These are phyloP conservation scores for Penicillium sclerotiorum DNA, from an alignment of 2,329 filamentous ascomycete species.

Conservation along the genomic window DNA sequence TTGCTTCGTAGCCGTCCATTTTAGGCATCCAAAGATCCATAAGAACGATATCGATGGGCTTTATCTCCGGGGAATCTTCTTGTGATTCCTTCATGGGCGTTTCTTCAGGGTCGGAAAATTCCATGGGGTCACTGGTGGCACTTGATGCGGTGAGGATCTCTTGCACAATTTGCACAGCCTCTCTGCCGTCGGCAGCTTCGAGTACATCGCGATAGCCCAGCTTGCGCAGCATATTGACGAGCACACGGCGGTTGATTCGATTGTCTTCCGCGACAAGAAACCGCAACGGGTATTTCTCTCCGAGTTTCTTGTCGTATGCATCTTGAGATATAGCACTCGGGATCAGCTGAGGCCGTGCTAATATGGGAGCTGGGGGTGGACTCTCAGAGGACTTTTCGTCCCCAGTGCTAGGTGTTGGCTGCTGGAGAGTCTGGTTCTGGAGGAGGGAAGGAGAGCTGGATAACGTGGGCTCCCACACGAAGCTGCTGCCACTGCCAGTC, in stretches of 20 bases:
- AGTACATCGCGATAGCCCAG: slow-evolving; percentile 66
- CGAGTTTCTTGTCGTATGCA: slow-evolving; percentile 59
- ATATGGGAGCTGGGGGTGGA: slow-evolving; percentile 24
- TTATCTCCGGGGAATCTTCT: slow-evolving; percentile 33
- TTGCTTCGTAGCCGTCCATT: slow-evolving; percentile 72
- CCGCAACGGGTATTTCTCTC: slow-evolving; percentile 62
- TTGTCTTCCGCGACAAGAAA: slow-evolving; percentile 75
- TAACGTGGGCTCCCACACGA: slow-evolving; percentile 23
- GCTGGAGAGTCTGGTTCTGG: slow-evolving; percentile 31
- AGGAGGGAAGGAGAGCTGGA: slow-evolving; percentile 26
- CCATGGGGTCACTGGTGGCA: slow-evolving; percentile 5
- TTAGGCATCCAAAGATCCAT: slow-evolving; percentile 80
- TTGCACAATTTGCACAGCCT: slow-evolving; percentile 65
- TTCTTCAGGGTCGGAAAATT: slow-evolving; percentile 8
- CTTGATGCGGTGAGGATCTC: slow-evolving; percentile 41
- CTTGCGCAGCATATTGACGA: slow-evolving; percentile 67
- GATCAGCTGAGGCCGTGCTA: slow-evolving; percentile 26
- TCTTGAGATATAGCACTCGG: slow-evolving; percentile 31
- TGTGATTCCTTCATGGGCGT: slow-evolving; percentile 20
- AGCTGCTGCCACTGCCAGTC: slow-evolving; percentile 26
- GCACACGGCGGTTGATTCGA: slow-evolving; percentile 68
- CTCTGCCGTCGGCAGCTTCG: slow-evolving; percentile 68
- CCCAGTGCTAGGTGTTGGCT: slow-evolving; percentile 31
- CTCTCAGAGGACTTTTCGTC: slow-evolving; percentile 31
- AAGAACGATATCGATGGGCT: slow-evolving; percentile 63